Base-by-base conservation (phyloP, 768 basidiomycete genomes). In the Agrocybe pediades region DNA sequence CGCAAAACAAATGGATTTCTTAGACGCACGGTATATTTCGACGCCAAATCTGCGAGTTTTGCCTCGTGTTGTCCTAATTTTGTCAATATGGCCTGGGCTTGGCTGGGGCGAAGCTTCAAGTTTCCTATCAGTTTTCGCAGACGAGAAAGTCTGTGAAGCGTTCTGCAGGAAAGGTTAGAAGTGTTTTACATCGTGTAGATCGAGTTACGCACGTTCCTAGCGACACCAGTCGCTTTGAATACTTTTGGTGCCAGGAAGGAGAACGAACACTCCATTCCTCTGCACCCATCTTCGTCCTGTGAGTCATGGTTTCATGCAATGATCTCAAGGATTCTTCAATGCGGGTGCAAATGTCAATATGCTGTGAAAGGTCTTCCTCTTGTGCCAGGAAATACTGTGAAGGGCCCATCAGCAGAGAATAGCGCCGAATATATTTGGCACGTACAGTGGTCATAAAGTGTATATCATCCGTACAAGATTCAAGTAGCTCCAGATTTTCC, bases 41-140 rank as follows among this genome's bases (percentile, higher is more conserved):
- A 65, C 41, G 69, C 64, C 26, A 77, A 65, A 60, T 75, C 68
- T 33, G 61, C 58, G 49, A 75, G 55, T 57, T 77, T 77, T 46
- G 56, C 55, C 59, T 75, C 74, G 63, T 74, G 74, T 60, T 75
- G 66, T 49, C 65, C 62, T 49, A 74, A 59, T 65, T 75, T 77
- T 39, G 62, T 55, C 29, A 72, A 57, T 25, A 70, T 62, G 41
- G 58, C 59, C 17, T 54, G 60, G 13, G 64, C 58, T 49, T 69
- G 71, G 25, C 65, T 62, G 47, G 65, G 63, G n/a, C 64, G 66
- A 46, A 67, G 58, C n/a, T 62, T 55, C 33, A 62, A 63, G 15
- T 49, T 54, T 39, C 68, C 68, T 33, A 69, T 55, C 25, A 66
- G 59, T 21, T 58, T 58, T 33, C 67, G 60, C 49, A 72, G 57